Conservation (phyloP, 345 rosid genomes). For the Viola odorata region DNA sequence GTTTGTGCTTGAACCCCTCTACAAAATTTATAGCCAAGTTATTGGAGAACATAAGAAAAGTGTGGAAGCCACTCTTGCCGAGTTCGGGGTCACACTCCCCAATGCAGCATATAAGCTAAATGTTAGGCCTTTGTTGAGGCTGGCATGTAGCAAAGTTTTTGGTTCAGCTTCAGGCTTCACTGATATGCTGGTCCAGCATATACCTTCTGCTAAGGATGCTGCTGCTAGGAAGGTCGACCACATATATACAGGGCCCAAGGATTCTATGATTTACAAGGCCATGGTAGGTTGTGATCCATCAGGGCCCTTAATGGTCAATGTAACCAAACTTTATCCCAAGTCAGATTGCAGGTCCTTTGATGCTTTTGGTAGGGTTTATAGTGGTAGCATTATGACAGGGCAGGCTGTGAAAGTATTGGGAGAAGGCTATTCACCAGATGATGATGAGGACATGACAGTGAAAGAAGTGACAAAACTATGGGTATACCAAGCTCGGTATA, state of each 20-base stretch:
- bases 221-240: slow-evolving; percentile 81
- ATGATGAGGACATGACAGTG: slow-evolving; percentile 94
- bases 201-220: slow-evolving; percentile 90
- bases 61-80: slow-evolving; percentile 91
- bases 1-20: slow-evolving; percentile 92
- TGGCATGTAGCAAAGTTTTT: slow-evolving; percentile 89
- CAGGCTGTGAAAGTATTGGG: slow-evolving; percentile 85
- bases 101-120: slow-evolving; percentile 84
- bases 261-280: slow-evolving; percentile 60
- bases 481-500: slow-evolving; percentile 90
- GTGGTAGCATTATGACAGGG: slow-evolving; percentile 90
- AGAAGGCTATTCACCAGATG: slow-evolving; percentile 96
- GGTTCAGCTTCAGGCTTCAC: slow-evolving; percentile 97
- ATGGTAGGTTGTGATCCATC: slow-evolving; percentile 83
- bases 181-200: slow-evolving; percentile 90
- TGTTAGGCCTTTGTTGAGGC: slow-evolving; percentile 84
- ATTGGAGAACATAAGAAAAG: slow-evolving; percentile 98
- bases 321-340: slow-evolving; percentile 92
- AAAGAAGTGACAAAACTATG: slow-evolving; percentile 93
- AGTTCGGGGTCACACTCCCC: slow-evolving; percentile 88
- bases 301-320: slow-evolving; percentile 95
- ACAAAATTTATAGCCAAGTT: slow-evolving; percentile 96
- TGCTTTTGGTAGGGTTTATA: slow-evolving; percentile 91
- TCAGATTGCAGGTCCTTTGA: slow-evolving; percentile 94
- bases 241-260: slow-evolving; percentile 70